Percentiles rank a stretch among this genome's conserved stretches.
phyloP scores from a whole-genome alignment of 176 grass and related monocot species.

The Saccharum officinarum region DNA sequence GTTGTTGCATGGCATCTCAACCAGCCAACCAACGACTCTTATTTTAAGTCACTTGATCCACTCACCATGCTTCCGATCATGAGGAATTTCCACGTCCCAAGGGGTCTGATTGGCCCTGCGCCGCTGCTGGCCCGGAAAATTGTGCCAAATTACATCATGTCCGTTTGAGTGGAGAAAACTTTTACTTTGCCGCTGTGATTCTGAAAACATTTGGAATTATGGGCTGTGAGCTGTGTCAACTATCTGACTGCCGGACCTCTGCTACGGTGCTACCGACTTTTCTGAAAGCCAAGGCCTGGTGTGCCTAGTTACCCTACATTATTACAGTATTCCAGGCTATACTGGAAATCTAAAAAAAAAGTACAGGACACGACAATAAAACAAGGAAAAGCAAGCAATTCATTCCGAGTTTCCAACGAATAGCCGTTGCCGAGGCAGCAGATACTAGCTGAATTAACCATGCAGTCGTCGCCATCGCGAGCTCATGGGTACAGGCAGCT shows the following conservation, averaged over 20 bases:
- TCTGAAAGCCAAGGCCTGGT: not conserved
- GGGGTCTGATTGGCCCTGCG: too few relatives aligned
- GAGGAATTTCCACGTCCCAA: too few relatives aligned
- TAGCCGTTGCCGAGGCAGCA: not conserved
- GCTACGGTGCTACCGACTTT: not conserved
- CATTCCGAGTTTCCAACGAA: not conserved
- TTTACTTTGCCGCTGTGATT: not conserved
- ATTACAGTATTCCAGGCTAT: not conserved
- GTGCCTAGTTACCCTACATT: not conserved
- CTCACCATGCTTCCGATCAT: too few relatives aligned
- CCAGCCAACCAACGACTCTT: too few relatives aligned
- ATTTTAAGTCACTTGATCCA: too few relatives aligned
- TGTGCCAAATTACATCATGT: too few relatives aligned
- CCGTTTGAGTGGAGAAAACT: too few relatives aligned
- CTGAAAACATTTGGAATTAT: not conserved
- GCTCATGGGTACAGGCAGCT: conserved; percentile 49
- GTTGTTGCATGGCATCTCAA: too few relatives aligned
- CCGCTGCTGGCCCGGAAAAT: too few relatives aligned
- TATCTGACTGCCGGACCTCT: not conserved
- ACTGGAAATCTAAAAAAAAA: not conserved
- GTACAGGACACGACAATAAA: not conserved
- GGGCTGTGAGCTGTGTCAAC: not conserved
- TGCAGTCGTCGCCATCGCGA: not conserved
- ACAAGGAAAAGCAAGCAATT: not conserved
- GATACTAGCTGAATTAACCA: not conserved